A percentile compares a stretch with the other conserved stretches of the same genome.
Evolutionary conservation across 352 stramenopile genomes (phyloP).

Genomic region (Thalassiosira livingstoniorum): DNA sequence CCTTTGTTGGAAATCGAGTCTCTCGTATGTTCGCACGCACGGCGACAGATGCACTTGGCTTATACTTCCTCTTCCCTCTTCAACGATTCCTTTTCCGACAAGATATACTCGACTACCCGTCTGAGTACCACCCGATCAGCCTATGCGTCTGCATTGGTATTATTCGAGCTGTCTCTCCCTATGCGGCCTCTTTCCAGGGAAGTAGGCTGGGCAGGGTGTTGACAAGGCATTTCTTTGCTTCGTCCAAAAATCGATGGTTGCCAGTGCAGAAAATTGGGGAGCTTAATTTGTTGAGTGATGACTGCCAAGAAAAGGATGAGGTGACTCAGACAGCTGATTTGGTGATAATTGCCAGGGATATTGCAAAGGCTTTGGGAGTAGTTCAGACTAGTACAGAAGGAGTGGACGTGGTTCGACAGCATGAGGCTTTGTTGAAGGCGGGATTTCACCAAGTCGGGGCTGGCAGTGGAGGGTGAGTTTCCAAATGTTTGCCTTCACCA

Average conservation of each 20-base stretch:
- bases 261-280: constrained; percentile 64
- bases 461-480: constrained; percentile 68
- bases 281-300: constrained; percentile 68
- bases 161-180: constrained; percentile 70
- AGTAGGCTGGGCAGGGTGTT: constrained; percentile 67
- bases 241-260: constrained; percentile 69
- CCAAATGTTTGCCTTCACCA: too few species aligned
- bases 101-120: constrained; percentile 49
- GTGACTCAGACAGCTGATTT: constrained; percentile 69
- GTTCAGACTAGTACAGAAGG: constrained; percentile 47
- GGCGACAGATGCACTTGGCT: constrained; percentile 44
- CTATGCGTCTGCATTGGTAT: constrained; percentile 70
- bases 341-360: constrained; percentile 56
- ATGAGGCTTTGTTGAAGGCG: constrained; percentile 47
- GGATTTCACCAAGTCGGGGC: constrained; percentile 70
- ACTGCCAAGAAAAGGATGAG: constrained; percentile 74
- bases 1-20: constrained; percentile 79
- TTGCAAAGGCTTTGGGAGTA: constrained; percentile 68
- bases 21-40: constrained; percentile 61
- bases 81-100: constrained; percentile 48
- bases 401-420: constrained; percentile 30
- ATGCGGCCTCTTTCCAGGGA: constrained; percentile 74
- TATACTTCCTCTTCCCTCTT: constrained; percentile 61
- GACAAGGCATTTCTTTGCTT: constrained; percentile 61
- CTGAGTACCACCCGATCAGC: constrained; percentile 47